Evolutionary conservation across 2,329 filamentous ascomycete species (phyloP).

Genomic region (Epichloe typhina): DNA sequence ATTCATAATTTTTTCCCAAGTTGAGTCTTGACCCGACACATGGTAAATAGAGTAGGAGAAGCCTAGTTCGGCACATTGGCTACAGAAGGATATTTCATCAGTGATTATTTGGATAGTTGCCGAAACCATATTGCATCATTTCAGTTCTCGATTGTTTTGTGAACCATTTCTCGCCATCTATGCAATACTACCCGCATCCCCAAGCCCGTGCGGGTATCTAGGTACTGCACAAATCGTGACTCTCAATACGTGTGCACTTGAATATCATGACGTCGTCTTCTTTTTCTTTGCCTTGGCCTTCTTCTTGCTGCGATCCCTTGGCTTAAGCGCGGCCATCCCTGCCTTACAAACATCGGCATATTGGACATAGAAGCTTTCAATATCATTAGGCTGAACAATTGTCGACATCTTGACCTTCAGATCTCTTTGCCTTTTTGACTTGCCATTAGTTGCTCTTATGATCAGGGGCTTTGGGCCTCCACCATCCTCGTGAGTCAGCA

Average conservation of each 20-base stretch:
- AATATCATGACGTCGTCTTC: slow-evolving; percentile 27
- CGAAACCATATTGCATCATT: no score
- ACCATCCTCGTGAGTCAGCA: slow-evolving; percentile 47
- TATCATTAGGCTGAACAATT: slow-evolving; percentile 58
- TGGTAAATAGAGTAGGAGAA: no score
- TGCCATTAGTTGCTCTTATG: slow-evolving; percentile 75
- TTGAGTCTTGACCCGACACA: no score
- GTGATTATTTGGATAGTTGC: no score
- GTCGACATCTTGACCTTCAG: slow-evolving; percentile 68
- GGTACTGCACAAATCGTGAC: neutral
- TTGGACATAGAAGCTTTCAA: slow-evolving; percentile 68
- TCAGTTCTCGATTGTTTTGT: no score
- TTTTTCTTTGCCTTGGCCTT: slow-evolving; percentile 67
- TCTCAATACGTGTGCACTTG: slow-evolving; percentile 31
- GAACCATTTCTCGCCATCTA: neutral
- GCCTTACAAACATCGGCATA: slow-evolving; percentile 88
- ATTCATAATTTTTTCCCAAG: no score
- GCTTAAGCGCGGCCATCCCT: slow-evolving; percentile 83
- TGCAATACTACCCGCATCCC: neutral
- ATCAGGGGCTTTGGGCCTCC: slow-evolving; percentile 55
- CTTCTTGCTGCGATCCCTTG: slow-evolving; percentile 79
- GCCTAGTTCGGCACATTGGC: no score
- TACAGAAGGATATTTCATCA: no score
- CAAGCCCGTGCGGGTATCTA: neutral
- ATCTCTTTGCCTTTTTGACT: slow-evolving; percentile 40